These are phyloP conservation scores for Raphanus hybrid DNA, from an alignment of 441 rosid genomes.

Conservation along the genomic window DNA sequence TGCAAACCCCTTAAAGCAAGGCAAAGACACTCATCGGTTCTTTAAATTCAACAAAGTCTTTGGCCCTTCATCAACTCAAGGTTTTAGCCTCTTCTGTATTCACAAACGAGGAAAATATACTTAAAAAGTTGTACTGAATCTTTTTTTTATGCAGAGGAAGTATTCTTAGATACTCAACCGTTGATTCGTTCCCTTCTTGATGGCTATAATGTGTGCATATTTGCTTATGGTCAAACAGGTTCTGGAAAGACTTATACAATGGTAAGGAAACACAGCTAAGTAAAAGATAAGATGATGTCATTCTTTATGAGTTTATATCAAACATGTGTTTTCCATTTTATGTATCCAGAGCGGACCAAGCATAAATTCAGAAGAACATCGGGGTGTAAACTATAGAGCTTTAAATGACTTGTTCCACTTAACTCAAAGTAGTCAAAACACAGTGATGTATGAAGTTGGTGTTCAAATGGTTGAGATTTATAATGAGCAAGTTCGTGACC, in stretches of 20 bases:
- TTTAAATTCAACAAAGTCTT: constrained; percentile 71
- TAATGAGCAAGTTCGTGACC: constrained; percentile 75
- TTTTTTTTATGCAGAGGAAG: constrained; percentile 30
- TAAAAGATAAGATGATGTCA: not conserved
- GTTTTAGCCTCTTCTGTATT: no score
- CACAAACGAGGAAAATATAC: no score
- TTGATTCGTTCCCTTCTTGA: constrained; percentile 1
- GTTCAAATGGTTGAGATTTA: constrained; percentile 91
- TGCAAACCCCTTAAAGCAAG: constrained; percentile 53
- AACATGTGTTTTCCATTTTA: constrained; percentile 3
- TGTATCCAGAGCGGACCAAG: constrained; percentile 73
- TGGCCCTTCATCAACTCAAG: constrained; percentile 21
- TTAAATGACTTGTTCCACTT: constrained; percentile 78
- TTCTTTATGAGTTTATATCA: not conserved
- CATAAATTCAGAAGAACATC: constrained; percentile 61
- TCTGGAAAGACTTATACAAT: constrained; percentile 73
- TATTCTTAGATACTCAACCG: not conserved
- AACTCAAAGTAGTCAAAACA: constrained; percentile 57
- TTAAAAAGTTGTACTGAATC: no score
- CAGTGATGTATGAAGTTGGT: constrained; percentile 63
- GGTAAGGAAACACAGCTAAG: not conserved
- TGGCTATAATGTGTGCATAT: not conserved
- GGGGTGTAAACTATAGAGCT: constrained; percentile 93
- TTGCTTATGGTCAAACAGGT: constrained; percentile 31
- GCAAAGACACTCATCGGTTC: constrained; percentile 55